Conservation (phyloP, 352 stramenopile species). For the Globisporangium heterothallicum region DNA sequence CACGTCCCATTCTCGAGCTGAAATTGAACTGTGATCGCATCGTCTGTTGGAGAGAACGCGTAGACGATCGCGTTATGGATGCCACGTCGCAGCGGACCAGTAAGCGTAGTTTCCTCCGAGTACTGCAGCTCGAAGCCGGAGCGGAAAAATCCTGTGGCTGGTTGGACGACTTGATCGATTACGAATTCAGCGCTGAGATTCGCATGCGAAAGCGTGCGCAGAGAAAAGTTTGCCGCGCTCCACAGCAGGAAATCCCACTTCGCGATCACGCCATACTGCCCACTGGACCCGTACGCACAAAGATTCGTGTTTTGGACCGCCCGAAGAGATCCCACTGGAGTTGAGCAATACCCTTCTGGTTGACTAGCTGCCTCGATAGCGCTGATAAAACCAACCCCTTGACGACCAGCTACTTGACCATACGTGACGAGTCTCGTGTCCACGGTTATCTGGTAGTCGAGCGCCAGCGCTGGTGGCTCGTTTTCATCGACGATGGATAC, state of each 20-base stretch:
- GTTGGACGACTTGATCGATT: conserved; percentile 11
- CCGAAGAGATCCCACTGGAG: not conserved
- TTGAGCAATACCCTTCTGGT: not conserved
- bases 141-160: not conserved
- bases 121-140: conserved; percentile 1
- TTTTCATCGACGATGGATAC: conserved; percentile 37
- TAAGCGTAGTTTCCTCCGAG: not conserved
- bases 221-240: conserved; percentile 1
- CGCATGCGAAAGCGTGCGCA: conserved; percentile 15
- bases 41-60: not conserved
- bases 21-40: conserved; percentile 5
- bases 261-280: not conserved
- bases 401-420: not conserved
- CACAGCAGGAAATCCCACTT: conserved; percentile 11
- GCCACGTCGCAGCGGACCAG: not conserved
- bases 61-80: conserved; percentile 3
- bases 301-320: conserved; percentile 1
- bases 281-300: not conserved
- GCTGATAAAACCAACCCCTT: conserved; percentile 3
- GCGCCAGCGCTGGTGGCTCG: conserved; percentile 27
- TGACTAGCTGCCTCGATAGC: conserved; percentile 1
- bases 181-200: conserved; percentile 14
- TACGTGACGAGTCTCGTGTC: not conserved
- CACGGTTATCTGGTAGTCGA: conserved; percentile 18
- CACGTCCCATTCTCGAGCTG: conserved; percentile 1